These are phyloP conservation scores for Chaetoceros muelleri DNA, from an alignment of 108 stramenopile species.

Conservation along the genomic window DNA sequence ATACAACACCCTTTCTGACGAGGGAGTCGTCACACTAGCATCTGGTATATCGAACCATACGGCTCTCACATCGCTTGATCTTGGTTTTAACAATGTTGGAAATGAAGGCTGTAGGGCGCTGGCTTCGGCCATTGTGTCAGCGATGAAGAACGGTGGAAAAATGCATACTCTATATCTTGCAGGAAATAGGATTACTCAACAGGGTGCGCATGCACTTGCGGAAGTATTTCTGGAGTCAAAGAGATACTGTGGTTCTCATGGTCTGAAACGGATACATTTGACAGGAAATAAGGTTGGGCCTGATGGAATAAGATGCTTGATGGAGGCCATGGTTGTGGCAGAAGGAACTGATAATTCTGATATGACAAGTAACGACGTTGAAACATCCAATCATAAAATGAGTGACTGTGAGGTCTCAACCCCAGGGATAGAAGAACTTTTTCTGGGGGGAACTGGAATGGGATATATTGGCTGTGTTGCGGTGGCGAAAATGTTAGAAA, in stretches of 20 bases:
- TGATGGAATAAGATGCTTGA: constrained; percentile 57
- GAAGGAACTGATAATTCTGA: constrained; percentile 12
- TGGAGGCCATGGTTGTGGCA: constrained; percentile 57
- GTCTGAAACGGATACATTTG: constrained; percentile 53
- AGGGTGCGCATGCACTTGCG: constrained; percentile 58
- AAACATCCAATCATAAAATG: background rate
- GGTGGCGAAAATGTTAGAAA: constrained; percentile 51
- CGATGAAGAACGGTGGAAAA: constrained; percentile 10
- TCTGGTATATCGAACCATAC: constrained; percentile 39
- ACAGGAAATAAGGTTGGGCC: constrained; percentile 68
- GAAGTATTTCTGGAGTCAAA: constrained; percentile 34
- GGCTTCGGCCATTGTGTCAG: constrained; percentile 30
- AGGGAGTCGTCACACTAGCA: constrained; percentile 35
- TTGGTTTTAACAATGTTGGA: constrained; percentile 80
- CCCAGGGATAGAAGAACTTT: constrained; percentile 54
- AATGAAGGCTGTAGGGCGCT: constrained; percentile 65
- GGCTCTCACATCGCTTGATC: constrained; percentile 49
- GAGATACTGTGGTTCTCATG: constrained; percentile 17
- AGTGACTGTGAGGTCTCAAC: background rate
- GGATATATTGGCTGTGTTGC: constrained; percentile 50
- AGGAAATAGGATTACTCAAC: constrained; percentile 56
- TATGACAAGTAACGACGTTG: background rate
- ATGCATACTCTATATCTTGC: constrained; percentile 59
- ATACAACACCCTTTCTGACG: constrained; percentile 71
- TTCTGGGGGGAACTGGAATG: constrained; percentile 67